A percentile compares a stretch with the other conserved stretches of the same genome.
phyloP scores from a whole-genome alignment of 768 basidiomycete species.

The Boletellus sp. region DNA sequence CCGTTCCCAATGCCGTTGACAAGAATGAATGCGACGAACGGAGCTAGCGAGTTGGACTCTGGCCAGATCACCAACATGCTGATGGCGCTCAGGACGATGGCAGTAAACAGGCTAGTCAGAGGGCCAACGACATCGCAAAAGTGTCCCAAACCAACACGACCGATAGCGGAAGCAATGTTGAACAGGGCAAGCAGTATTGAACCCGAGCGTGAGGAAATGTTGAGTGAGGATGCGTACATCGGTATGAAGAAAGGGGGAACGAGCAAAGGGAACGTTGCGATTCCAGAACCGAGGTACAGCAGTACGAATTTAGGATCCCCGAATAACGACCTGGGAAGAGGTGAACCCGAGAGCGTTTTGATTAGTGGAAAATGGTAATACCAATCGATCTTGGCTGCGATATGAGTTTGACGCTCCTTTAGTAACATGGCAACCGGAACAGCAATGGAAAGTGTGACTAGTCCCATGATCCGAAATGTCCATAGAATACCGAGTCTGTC shows the following conservation, averaged over 20 bases:
- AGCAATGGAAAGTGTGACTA: slow-evolving; percentile 22
- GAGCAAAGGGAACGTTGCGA: slow-evolving; percentile 35
- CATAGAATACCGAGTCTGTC: slow-evolving; percentile 26
- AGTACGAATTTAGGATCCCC: slow-evolving; percentile 25
- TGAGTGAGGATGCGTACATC: slow-evolving; percentile 30
- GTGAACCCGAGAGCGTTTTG: not conserved
- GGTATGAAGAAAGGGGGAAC: slow-evolving; percentile 38
- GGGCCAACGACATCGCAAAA: slow-evolving; percentile 31
- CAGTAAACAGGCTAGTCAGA: slow-evolving; percentile 24
- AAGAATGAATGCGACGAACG: slow-evolving; percentile 25
- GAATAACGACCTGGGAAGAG: slow-evolving; percentile 26
- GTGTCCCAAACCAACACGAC: slow-evolving; percentile 28
- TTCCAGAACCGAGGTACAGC: slow-evolving; percentile 31
- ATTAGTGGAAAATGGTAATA: slow-evolving; percentile 1
- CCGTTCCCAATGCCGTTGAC: slow-evolving; percentile 30
- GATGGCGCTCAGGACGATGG: slow-evolving; percentile 26
- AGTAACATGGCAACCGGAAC: slow-evolving; percentile 29
- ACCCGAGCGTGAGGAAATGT: slow-evolving; percentile 19
- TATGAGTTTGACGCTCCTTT: slow-evolving; percentile 19
- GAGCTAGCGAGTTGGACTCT: slow-evolving; percentile 20
- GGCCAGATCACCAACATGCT: slow-evolving; percentile 33
- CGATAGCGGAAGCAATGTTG: slow-evolving; percentile 34
- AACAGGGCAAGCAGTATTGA: slow-evolving; percentile 33
- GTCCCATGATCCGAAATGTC: slow-evolving; percentile 33
- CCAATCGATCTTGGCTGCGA: slow-evolving; percentile 22